These are phyloP conservation scores for Didymella glomerata DNA, from an alignment of 2,329 filamentous ascomycete species.

Conservation along the genomic window DNA sequence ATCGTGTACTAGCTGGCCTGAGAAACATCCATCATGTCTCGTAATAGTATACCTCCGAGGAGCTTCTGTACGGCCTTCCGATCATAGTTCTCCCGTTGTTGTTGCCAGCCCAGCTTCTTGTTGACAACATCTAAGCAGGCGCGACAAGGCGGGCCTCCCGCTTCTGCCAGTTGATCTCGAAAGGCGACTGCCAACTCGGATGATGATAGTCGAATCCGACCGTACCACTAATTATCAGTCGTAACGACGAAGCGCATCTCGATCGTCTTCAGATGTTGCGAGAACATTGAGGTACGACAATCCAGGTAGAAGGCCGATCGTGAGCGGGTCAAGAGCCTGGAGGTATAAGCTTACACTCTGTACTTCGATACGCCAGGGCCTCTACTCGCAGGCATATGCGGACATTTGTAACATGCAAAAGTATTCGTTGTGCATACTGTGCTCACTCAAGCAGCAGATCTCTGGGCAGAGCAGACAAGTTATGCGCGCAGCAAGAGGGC, in stretches of 20 bases:
- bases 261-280: not conserved
- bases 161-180: not conserved
- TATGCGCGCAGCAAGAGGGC: not conserved
- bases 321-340: not conserved
- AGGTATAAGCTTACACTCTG: not conserved
- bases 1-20: not conserved
- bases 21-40: slow-evolving; percentile 1
- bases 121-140: not conserved
- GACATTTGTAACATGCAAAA: not conserved
- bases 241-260: not conserved
- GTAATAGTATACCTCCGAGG: not conserved
- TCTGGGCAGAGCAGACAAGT: not conserved
- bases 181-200: not conserved
- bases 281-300: not conserved
- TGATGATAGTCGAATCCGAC: not conserved
- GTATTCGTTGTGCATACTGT: not conserved
- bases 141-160: not conserved
- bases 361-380: not conserved
- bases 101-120: not conserved
- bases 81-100: not conserved
- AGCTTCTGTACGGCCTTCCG: not conserved
- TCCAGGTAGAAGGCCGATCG: not conserved
- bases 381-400: not conserved
- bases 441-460: not conserved
- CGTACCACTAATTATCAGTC: not conserved